Base-by-base conservation (phyloP, 371 early-diverging fungal species). In the Basidiobolus meristosporus region DNA sequence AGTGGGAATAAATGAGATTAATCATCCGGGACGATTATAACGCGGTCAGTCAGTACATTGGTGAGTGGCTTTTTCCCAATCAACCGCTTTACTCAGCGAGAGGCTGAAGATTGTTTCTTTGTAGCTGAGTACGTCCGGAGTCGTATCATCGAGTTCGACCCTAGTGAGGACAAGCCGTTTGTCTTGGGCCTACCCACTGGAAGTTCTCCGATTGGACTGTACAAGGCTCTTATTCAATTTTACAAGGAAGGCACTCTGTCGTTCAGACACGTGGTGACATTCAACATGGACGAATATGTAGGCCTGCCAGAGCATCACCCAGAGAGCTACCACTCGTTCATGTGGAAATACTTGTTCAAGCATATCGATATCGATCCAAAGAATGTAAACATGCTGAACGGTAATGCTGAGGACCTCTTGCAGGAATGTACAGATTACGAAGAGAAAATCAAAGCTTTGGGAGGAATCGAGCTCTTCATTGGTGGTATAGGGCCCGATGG, bases 401-500 rank as follows among this genome's bases (percentile, higher is more conserved):
- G 88, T 7, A 87, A 87, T 51, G 81, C 83, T 12, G 60, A 66
- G 3, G 80, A 87, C 46, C 50, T 87, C 40, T 77, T 82, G 33
- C 67, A 61, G 23, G 86, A 85, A 52, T 87, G 88, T 52, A 56
- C 61, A 43, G 62, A 68, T 19, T 87, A 70, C 40, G 88, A 87
- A 51, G 77, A 73, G 33, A 73, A 70, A 50, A 87, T 87, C 34
- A 62, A 63, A 10, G 59, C 62, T 3, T 65, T 70, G 17, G 88
- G 88, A 33, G 88, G 88, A 11, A 79, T 87, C 33, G 88, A 83
- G 55, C 63, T 82, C 29, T 83, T 82, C 52, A 48, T 82, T 40
- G 74, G 82, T 23, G 84, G 77, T 17, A 82, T 85, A 40, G 88
- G 88, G 5, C 86, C 88, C 2, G 88, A 87, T 52, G 88, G 88